Base-by-base conservation (phyloP, 257 asterid genomes). In the Leonotis leonurus region DNA sequence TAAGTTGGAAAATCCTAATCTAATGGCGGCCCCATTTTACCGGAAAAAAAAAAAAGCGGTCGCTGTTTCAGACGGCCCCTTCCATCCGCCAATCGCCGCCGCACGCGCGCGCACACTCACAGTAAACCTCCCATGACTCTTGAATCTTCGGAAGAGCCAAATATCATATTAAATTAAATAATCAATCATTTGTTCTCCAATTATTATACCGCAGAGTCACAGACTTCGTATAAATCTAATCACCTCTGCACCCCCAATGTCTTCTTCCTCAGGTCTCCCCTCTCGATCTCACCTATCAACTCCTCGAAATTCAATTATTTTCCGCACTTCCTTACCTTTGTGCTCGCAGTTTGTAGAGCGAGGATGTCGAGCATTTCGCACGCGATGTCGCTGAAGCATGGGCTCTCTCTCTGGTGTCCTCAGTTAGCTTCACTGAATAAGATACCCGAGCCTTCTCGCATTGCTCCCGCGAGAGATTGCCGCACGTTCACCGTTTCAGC, bases 401-500 rank as follows among this genome's bases (percentile, higher is more conserved):
- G 94, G 1, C 69, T 88, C 16, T 75, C 94, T 1, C 70, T 80
- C 1, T 81, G 83, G 78, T 80, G 87, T 62, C 86, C 90, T 12
- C 84, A 76, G 30, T 70, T 85, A 21, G 33, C 76, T 77, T 64
- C 89, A 0, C 60, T 78, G 12, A 82, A 79, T 73, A 90, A 70
- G 45, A 63, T 77, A 64, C 51, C 72, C 32, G 72, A 29, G 37
- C 37, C 72, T n/a, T 45, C 61, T 57, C 37, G 69, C 7, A 0
- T 62, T 70, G 68, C 81, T 63, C 75, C 81, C 55, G 67, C 78
- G n/a, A 63, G 60, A 29, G 78, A 71, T 73, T 77, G 80, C 5
- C 72, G 98, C 59, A 70, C 84, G 72, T 80, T 78, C 70, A 73
- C 86, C 4, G 84, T 72, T 68, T 77, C 86, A 8, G 81, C 95